Conservation (phyloP, 2,329 filamentous ascomycete genomes). For the Aspergillus neotritici region DNA sequence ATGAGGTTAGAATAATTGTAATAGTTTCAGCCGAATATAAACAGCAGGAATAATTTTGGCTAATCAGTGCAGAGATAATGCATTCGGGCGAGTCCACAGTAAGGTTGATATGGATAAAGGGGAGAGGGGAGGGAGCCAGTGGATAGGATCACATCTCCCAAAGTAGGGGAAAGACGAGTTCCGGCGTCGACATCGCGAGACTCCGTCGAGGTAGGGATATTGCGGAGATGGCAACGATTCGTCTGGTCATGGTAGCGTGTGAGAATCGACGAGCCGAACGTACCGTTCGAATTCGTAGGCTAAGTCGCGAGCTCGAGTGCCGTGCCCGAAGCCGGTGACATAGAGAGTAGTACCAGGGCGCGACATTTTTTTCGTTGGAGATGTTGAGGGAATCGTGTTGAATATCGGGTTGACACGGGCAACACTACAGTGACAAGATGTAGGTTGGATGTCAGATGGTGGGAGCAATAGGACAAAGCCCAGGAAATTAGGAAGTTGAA, state of each 20-base stretch:
- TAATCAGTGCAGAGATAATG: too few species aligned
- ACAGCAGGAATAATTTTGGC: neutral
- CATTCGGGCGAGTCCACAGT: neutral
- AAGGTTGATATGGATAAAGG: constrained; percentile 9
- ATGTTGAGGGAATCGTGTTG: too few species aligned
- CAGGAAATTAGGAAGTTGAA: too few species aligned
- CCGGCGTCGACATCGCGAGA: constrained; percentile 17
- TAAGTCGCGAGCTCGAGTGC: constrained; percentile 96
- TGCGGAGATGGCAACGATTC: constrained; percentile 28
- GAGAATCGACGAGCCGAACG: constrained; percentile 56
- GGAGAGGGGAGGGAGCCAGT: constrained; percentile 1
- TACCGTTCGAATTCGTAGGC: constrained; percentile 99
- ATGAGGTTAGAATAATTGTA: constrained; percentile 33
- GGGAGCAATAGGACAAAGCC: too few species aligned
- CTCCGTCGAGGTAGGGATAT: constrained; percentile 30
- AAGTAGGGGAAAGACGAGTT: constrained; percentile 11
- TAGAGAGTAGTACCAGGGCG: constrained; percentile 91
- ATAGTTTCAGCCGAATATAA: constrained; percentile 6
- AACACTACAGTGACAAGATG: too few species aligned
- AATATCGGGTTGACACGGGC: too few species aligned
- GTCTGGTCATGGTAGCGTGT: constrained; percentile 39
- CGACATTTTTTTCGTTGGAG: constrained; percentile 63
- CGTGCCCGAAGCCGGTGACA: constrained; percentile 98
- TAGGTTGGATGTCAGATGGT: too few species aligned
- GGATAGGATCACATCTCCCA: constrained; percentile 4